Conservation (phyloP, 257 asterid species). For the Nicotiana sylvestris region DNA sequence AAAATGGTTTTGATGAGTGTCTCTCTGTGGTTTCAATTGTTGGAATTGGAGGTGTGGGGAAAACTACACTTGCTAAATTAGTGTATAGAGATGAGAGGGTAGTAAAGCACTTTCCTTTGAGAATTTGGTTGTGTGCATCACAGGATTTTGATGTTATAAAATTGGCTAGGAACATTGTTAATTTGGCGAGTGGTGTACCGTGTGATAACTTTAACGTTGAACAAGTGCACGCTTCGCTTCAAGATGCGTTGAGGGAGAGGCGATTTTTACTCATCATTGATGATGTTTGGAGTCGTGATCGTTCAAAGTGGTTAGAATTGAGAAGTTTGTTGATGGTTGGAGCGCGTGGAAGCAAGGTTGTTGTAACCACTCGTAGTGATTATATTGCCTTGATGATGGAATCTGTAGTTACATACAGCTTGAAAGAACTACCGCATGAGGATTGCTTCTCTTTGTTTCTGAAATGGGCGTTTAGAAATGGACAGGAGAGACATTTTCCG, state of each 20-base stretch:
- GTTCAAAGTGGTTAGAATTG: constrained; percentile 12
- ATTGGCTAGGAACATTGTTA: not conserved
- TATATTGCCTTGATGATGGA: constrained; percentile 8
- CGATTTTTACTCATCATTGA: constrained; percentile 15
- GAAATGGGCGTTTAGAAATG: constrained; percentile 6
- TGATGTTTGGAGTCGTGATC: constrained; percentile 17
- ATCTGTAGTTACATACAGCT: not conserved
- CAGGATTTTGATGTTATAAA: not conserved
- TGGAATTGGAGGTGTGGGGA: constrained; percentile 11
- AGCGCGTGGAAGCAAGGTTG: constrained; percentile 10
- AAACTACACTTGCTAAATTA: constrained; percentile 17
- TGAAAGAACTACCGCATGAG: constrained; percentile 7
- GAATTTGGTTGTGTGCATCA: constrained; percentile 14
- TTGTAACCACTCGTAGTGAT: constrained; percentile 11
- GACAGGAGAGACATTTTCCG: not conserved
- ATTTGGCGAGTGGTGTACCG: constrained; percentile 1
- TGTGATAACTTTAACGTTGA: not conserved
- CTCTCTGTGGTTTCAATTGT: constrained; percentile 19
- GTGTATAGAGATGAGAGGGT: constrained; percentile 13
- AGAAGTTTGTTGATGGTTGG: constrained; percentile 16
- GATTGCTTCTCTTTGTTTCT: constrained; percentile 13
- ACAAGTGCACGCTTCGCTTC: not conserved
- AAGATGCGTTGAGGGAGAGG: constrained; percentile 7
- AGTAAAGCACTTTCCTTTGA: not conserved
- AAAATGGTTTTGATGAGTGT: not conserved